Base-by-base conservation (phyloP, 192 early-diverging fungal genomes). In the Coemansia erecta region DNA sequence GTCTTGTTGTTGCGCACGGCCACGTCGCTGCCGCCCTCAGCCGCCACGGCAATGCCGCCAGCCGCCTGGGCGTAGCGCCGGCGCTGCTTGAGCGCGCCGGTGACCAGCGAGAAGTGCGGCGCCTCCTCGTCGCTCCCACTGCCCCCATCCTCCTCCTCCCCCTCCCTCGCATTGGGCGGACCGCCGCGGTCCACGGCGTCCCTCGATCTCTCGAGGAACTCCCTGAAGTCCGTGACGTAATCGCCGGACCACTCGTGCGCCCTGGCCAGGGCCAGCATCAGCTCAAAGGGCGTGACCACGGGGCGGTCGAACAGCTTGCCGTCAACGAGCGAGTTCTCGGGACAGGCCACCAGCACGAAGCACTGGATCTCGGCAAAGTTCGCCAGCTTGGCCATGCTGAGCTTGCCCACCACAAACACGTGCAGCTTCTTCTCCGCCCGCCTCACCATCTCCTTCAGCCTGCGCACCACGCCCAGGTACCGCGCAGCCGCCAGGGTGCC, bases 291-390 rank as follows among this genome's bases (percentile, higher is more conserved):
- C 9, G 96, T 97, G 0, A 98, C 91, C 22, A 98, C 87, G 6
- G 96, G 96, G 37, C 84, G 81, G 60, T 92, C 88, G 75, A 94
- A 98, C 50, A 96, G 95, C 42, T 82, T 86, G 31, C 87, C 87
- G 73, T 97, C 97, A 24, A 96, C 85, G 57, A 99, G 82, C 47
- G 89, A 86, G 81, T 95, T 96, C 66, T 99, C 93, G 7, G 95
- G 92, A 65, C 96, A 99, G 8, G 93, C 91, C 7, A 97, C 90
- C 26, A 95, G 79, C 5, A 94, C 91, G 69, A 91, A 97, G 15
- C 83, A 85, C 59, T 99, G 89, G 49, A 98, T 92, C 73, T 99
- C 97, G 64, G 92, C 84, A 60, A 99, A 98, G 54, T 99, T 99
- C 31, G 90, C 96, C 71, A 99, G 87, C 70, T 99, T 99, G 50